Evolutionary conservation across 2,329 filamentous ascomycete genomes (phyloP).

Genomic region (Trichoderma sp.): DNA sequence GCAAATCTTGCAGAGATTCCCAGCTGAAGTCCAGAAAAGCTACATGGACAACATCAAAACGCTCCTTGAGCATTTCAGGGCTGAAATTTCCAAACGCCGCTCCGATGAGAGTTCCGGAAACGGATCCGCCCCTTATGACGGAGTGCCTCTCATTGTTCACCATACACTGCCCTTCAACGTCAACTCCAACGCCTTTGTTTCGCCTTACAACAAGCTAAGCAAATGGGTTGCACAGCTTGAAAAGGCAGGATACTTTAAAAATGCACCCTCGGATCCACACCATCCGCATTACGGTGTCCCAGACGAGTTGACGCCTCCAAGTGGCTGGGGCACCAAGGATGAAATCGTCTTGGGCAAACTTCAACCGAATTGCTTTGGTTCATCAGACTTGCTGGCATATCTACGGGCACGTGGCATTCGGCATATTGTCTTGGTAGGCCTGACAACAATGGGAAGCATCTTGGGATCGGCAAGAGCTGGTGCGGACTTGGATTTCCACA

Average conservation of each 20-base stretch:
- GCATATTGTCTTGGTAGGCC: slow-evolving; percentile 3
- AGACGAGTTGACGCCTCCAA: neutral
- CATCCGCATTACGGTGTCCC: slow-evolving; percentile 10
- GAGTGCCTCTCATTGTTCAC: slow-evolving; percentile 12
- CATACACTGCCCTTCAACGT: slow-evolving; percentile 11
- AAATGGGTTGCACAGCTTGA: slow-evolving; percentile 16
- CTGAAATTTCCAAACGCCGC: neutral
- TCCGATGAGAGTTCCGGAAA: neutral
- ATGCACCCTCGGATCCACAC: slow-evolving; percentile 9
- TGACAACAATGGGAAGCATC: slow-evolving; percentile 18
- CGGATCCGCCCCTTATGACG: neutral
- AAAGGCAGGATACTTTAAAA: neutral
- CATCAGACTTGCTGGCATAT: slow-evolving; percentile 13
- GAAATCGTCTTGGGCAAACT: slow-evolving; percentile 16
- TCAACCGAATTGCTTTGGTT: slow-evolving; percentile 10
- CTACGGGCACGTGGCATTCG: slow-evolving; percentile 9
- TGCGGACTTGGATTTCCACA: slow-evolving; percentile 16
- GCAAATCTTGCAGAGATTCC: slow-evolving; percentile 9
- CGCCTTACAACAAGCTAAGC: slow-evolving; percentile 15
- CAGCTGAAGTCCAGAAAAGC: neutral
- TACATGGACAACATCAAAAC: neutral
- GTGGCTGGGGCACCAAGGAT: slow-evolving; percentile 8
- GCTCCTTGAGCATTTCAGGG: neutral
- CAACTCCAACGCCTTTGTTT: slow-evolving; percentile 17
- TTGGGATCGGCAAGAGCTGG: slow-evolving; percentile 12